Base-by-base conservation (phyloP, 2,329 filamentous ascomycete genomes). In the Alternaria arborescens region DNA sequence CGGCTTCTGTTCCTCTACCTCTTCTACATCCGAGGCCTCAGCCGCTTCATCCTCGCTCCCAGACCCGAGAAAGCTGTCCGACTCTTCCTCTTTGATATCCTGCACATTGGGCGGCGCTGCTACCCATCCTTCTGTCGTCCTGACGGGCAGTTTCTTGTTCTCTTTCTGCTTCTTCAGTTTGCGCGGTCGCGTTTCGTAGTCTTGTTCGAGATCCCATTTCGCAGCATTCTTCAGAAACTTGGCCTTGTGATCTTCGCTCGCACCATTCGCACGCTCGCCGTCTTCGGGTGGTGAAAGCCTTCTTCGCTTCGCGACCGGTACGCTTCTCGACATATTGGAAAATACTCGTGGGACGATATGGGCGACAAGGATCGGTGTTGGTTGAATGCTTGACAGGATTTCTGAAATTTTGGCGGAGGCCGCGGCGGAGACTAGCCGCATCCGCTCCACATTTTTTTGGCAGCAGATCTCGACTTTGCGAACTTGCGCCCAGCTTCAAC, bases 191-290 rank as follows among this genome's bases (percentile, higher is more conserved):
- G 87, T 87, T 79, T 97, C 93, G 83, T 97, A 98, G 78, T 92
- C 90, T 75, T 97, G 91, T 82, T 97, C 95, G 50, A 97, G 85
- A 73, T 97, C 89, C 93, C 94, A 98, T 79, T 88, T 89, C 60
- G 91, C 85, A 6, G 91, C 92, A 72, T 87, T 89, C 71, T 87
- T 87, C 81, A 92, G 86, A 77, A 94, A 93, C 55, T 86, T 85
- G 38, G 78, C 76, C 48, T 78, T 78, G 52, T 70, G 64, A 41
- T 68, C 60, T 38, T 71, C 62, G 28, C 65, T 56, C 30, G 67
- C 48, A 24, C 58, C 60, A 16, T 62, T 62, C 0, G 62, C 55
- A n/a, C 65, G 62, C 46, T 51, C 71, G 52, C 67, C 65, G 43
- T 69, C 67, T 24, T 71, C 71, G 5, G 77, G 77, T 12, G 77